Percentiles rank a stretch among this genome's conserved stretches.
Evolutionary conservation across 495 filamentous ascomycete species (phyloP).

Genomic region (Aspergillus sclerotioniger): DNA sequence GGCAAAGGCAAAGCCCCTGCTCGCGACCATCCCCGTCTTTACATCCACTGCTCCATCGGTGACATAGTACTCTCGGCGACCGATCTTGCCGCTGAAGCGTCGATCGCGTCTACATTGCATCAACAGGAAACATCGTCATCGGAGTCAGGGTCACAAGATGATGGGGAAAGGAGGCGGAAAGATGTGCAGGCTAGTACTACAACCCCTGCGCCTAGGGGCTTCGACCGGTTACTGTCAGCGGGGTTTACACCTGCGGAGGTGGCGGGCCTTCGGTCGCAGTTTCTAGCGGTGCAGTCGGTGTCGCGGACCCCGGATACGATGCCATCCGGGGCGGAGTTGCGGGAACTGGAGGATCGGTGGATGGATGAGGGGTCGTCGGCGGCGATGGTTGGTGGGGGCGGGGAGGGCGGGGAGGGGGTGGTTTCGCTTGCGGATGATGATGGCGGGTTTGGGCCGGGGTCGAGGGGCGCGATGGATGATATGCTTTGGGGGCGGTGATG

Average conservation of each 20-base stretch:
- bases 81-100: conserved; percentile 70
- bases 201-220: conserved; percentile 72
- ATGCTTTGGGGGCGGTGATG: conserved; percentile 80
- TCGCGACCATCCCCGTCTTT: conserved; percentile 55
- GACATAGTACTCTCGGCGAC: conserved; percentile 55
- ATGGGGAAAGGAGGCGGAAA: conserved; percentile 6
- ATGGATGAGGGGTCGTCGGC: conserved; percentile 69
- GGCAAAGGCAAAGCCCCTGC: conserved; percentile 57
- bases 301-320: conserved; percentile 82
- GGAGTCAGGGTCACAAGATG: not conserved
- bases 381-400: conserved; percentile 33
- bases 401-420: conserved; percentile 34
- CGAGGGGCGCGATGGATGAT: conserved; percentile 65
- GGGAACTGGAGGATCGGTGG: conserved; percentile 83
- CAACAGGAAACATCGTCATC: not conserved
- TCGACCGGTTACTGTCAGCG: conserved; percentile 77
- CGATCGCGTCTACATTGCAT: conserved; percentile 39
- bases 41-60: conserved; percentile 89
- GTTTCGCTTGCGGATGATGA: conserved; percentile 50
- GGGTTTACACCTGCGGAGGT: conserved; percentile 83
- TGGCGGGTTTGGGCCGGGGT: conserved; percentile 43
- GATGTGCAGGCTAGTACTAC: conserved; percentile 36
- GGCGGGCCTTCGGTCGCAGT: conserved; percentile 77
- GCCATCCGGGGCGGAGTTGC: conserved; percentile 61
- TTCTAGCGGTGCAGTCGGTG: conserved; percentile 71